These are phyloP conservation scores for Claviceps arundinis DNA, from an alignment of 2,329 filamentous ascomycete genomes.

Conservation along the genomic window DNA sequence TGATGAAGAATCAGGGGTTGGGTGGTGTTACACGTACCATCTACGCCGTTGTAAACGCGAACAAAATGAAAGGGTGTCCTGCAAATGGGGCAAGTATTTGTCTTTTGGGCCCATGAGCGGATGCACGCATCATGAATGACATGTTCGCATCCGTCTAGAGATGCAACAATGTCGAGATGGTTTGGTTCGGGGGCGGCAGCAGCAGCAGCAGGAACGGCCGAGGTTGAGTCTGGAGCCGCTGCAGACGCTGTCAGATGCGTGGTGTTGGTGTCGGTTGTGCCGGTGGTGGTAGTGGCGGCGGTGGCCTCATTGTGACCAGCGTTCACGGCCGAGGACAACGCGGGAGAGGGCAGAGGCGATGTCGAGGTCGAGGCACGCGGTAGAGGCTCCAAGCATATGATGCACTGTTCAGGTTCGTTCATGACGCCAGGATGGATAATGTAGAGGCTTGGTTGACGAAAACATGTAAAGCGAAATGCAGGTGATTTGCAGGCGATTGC, in stretches of 20 bases:
- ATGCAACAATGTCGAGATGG: conserved; percentile 36
- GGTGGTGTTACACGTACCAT: conserved; percentile 46
- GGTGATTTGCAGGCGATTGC: conserved; percentile 7
- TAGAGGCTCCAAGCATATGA: conserved; percentile 54
- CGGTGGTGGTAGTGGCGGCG: not conserved
- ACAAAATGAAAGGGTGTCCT: conserved; percentile 84
- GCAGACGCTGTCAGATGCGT: conserved; percentile 2
- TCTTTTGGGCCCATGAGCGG: conserved; percentile 87
- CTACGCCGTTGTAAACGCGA: conserved; percentile 64
- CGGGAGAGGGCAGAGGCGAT: conserved; percentile 1
- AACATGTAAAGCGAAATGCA: conserved; percentile 30
- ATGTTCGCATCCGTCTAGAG: conserved; percentile 70
- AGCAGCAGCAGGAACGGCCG: conserved; percentile 5
- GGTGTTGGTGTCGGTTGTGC: conserved; percentile 11
- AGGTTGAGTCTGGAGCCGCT: conserved; percentile 10
- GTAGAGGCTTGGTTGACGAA: conserved; percentile 24
- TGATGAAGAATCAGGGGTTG: conserved; percentile 5
- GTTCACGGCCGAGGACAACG: conserved; percentile 11
- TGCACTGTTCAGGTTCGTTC: conserved; percentile 51
- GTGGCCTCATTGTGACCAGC: conserved; percentile 3
- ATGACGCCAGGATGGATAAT: conserved; percentile 29
- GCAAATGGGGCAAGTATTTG: conserved; percentile 96
- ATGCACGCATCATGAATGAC: conserved; percentile 86
- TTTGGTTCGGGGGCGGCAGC: conserved; percentile 15
- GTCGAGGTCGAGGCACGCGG: conserved; percentile 19